Base-by-base conservation (phyloP, 768 basidiomycete species). In the Melanogaster broomeanus region DNA sequence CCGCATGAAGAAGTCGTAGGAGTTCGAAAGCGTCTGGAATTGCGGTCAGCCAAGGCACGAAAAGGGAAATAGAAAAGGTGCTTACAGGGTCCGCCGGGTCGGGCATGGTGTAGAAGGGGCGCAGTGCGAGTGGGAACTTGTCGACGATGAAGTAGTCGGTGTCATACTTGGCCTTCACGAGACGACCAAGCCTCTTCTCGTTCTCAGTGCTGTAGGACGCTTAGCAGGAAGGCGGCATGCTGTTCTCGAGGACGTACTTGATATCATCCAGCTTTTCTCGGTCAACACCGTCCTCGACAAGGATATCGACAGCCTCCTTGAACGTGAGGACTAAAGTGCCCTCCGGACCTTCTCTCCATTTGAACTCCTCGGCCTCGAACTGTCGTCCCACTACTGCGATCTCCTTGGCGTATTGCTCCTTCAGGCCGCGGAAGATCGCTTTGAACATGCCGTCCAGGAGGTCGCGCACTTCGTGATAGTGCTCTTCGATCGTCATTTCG, bases 1-100 rank as follows among this genome's bases (percentile, higher is more conserved):
- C 28, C 97, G 84, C 96, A 99, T 98, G 82, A 99, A 98, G 75
- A 99, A 98, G 74, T 99, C 97, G 71, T 98, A 99, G 21, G 97
- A 98, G 73, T 98, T 98, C 45, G 97, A 98, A 35, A 97, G 77
- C 8, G 83, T 85, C 88, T 95, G 62, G 19, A 27, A 25, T n/a
- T 31, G 18, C 10, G 47, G 27, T 55, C 19, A 54, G 59, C 31
- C 40, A 16, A 25, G 2, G 16, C 28, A 30, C 38, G 28, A 35
- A 30, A 55, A 42, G 39, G 24, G 24, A 33, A 45, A n/a, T n/a
- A 54, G 16, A 45, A 35, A 31, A 33, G 41, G 41, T 25, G 72
- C 85, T 60, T 60, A 93, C 92, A 7, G 90, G 85, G 71, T 98
- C 88, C 56, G 82, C 77, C 12, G 96, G 84, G 74, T 99, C 97